These are phyloP conservation scores for Salix udensis DNA, from an alignment of 345 rosid species.

Conservation along the genomic window DNA sequence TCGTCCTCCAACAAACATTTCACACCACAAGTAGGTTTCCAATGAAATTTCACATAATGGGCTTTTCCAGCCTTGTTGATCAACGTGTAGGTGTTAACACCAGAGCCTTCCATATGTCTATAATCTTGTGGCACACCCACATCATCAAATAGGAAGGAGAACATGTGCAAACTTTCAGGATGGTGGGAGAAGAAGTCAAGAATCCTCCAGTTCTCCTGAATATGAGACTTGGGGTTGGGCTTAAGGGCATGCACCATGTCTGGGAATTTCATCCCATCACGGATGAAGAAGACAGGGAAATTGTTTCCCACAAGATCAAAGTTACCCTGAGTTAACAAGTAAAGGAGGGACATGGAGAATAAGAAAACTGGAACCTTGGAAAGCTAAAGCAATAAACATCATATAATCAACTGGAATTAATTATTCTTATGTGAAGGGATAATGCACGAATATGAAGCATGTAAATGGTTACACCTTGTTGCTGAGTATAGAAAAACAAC, in stretches of 20 bases:
- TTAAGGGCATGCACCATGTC: constrained; percentile 90
- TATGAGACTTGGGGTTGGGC: constrained; percentile 95
- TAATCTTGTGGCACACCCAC: constrained; percentile 87
- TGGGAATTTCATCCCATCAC: constrained; percentile 96
- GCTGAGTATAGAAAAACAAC: not conserved
- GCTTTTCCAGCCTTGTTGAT: constrained; percentile 90
- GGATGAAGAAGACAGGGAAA: constrained; percentile 89
- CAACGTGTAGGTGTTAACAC: constrained; percentile 81
- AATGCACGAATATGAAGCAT: not conserved
- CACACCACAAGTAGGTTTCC: constrained; percentile 96
- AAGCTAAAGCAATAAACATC: not conserved
- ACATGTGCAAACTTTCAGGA: constrained; percentile 91
- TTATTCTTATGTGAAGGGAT: not conserved
- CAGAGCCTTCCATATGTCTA: constrained; percentile 91
- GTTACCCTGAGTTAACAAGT: constrained; percentile 60
- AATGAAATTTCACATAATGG: constrained; percentile 83
- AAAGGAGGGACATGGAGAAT: not conserved
- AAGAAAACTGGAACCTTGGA: not conserved
- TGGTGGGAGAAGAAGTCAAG: constrained; percentile 91
- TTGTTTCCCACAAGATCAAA: constrained; percentile 99
- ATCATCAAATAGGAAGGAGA: constrained; percentile 84
- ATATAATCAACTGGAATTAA: not conserved
- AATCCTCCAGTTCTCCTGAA: constrained; percentile 96
- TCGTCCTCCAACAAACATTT: constrained; percentile 79
- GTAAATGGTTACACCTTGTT: not conserved